Evolutionary conservation across 805 yeast genomes (phyloP), one percentile per base, ranked within the genome.

Genomic region (Barnettozyma botsteinii): DNA sequence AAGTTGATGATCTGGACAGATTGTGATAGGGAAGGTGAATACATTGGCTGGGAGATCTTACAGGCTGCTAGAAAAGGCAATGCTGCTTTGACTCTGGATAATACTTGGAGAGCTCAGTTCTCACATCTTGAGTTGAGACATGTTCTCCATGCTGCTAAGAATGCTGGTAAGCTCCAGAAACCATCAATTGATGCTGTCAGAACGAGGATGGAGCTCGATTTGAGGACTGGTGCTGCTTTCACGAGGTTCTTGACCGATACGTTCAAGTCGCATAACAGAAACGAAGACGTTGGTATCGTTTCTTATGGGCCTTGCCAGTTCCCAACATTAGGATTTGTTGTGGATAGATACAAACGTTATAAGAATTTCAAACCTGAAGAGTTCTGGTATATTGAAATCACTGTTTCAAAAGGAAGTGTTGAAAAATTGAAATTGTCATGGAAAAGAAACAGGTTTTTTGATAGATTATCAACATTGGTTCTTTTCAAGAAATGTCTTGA

Each of bases 21-120:
- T 70, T 93, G 98, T 62, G 98, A 89, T 69, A 69, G 97, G 27
- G 98, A 89, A 58, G 98, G 98, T 2, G 98, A 89, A 59, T 83
- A 79, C 59, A 89, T 89, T 41, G 98, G 97, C 0, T 77, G 71
- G 65, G 96, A 89, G 52, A 77, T 94, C 13, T 69, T 76, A 26
- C 70, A 78, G 38, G 81, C 79, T n/a, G 96, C 95, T 0, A 56
- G 58, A 36, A 68, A 67, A 46, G 65, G 61, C 2, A 64, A 83
- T 53, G 50, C 61, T 1, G 47, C 62, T 2, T 53, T 87, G 31
- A 64, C 61, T 1, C 52, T 73, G 15, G 69, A 66, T 10, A 68
- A 70, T 24, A 67, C 81, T 4, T 78, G 75, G 68, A 65, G 99
- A 37, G 95, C 96, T 2, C 75, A 72, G 42, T 93, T 93, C 61